phyloP scores from a whole-genome alignment of 2,329 filamentous ascomycete genomes.

The Pseudogymnoascus verrucosus region DNA sequence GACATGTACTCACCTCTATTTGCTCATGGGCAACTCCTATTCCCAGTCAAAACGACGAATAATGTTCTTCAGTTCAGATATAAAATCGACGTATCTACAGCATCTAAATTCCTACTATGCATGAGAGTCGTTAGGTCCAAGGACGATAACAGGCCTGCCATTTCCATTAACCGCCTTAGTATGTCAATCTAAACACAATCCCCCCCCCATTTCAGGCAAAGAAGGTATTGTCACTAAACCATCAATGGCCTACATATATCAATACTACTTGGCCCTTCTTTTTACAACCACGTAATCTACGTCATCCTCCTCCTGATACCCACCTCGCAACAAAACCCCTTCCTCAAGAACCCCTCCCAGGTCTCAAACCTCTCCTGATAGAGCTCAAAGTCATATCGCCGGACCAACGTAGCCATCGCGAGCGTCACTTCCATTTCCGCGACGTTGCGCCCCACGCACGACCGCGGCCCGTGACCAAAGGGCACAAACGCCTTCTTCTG shows the following conservation, averaged over 20 bases:
- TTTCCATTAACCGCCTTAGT: not conserved
- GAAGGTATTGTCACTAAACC: too few relatives aligned
- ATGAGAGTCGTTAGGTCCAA: not conserved
- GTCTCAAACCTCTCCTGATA: conserved; percentile 60
- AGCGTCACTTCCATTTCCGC: conserved; percentile 81
- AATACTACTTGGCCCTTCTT: not conserved
- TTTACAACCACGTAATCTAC: not conserved
- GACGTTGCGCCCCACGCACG: conserved; percentile 69
- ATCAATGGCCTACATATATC: not conserved
- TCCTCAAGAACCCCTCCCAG: conserved; percentile 71
- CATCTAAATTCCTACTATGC: not conserved
- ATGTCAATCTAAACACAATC: not conserved
- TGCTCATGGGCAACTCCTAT: too few relatives aligned
- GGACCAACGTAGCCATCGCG: conserved; percentile 59
- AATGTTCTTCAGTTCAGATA: not conserved
- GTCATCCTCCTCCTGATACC: conserved; percentile 24
- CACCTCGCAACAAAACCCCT: conserved; percentile 61
- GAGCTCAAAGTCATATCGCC: conserved; percentile 49
- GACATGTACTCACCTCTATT: conserved; percentile 25
- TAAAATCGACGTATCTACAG: not conserved
- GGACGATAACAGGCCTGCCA: not conserved
- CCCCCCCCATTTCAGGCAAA: not conserved
- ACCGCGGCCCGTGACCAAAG: conserved; percentile 60
- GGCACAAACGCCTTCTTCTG: conserved; percentile 69
- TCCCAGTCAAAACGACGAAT: too few relatives aligned